A percentile compares a stretch with the other conserved stretches of the same genome.
These are phyloP conservation scores for Halophytophthora batemanensis DNA, from an alignment of 352 stramenopile species.

Conservation along the genomic window DNA sequence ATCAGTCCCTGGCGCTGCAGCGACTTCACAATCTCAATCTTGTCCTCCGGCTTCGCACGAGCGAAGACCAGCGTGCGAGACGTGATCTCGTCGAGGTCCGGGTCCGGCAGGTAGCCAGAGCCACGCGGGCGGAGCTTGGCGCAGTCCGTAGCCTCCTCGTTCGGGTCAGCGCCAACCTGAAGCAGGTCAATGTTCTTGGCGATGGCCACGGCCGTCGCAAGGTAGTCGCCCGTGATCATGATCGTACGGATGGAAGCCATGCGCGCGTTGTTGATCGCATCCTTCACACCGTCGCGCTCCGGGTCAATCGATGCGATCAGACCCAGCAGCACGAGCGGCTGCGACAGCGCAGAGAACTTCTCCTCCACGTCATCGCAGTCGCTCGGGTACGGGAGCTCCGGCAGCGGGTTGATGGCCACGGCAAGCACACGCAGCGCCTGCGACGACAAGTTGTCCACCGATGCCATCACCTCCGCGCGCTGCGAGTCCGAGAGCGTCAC, in stretches of 20 bases:
- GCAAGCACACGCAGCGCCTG: conserved; percentile 77
- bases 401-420: conserved; percentile 71
- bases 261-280: conserved; percentile 33
- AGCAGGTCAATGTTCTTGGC: conserved; percentile 88
- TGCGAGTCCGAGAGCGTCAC: conserved; percentile 15
- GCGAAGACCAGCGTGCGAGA: conserved; percentile 76
- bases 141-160: conserved; percentile 46
- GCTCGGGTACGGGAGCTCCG: background rate
- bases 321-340: conserved; percentile 83
- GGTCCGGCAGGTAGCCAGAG: conserved; percentile 28
- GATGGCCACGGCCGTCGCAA: conserved; percentile 92
- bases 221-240: conserved; percentile 92
- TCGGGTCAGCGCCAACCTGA: conserved; percentile 39
- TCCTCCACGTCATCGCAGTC: conserved; percentile 29
- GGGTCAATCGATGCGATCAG: conserved; percentile 88
- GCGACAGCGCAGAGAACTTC: conserved; percentile 40
- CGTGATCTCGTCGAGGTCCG: conserved; percentile 73
- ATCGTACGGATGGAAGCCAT: conserved; percentile 44
- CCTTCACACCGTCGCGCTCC: conserved; percentile 35
- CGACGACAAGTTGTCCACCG: conserved; percentile 44
- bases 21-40: conserved; percentile 88
- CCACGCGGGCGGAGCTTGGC: conserved; percentile 24
- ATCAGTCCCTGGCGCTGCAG: conserved; percentile 65
- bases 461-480: conserved; percentile 26
- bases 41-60: conserved; percentile 84